phyloP scores from a whole-genome alignment of 1,139 yeast species.

The Sugiyamaella grinbergsii region DNA sequence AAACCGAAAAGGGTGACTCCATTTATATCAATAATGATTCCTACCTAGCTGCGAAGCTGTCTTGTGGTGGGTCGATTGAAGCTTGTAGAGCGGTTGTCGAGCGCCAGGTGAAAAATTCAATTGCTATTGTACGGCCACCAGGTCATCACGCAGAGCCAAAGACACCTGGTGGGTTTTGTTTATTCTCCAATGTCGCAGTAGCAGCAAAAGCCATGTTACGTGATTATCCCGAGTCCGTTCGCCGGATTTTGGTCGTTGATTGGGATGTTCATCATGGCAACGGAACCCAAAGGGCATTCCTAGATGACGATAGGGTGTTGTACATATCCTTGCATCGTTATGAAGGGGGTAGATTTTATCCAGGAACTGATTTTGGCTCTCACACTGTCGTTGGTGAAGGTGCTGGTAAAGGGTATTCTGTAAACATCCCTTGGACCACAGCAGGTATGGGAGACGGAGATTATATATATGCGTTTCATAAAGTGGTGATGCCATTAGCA shows the following conservation, averaged over 20 bases:
- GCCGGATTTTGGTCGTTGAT: slow-evolving; percentile 81
- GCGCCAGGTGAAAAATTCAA: slow-evolving; percentile 84
- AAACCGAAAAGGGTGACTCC: slow-evolving; percentile 91
- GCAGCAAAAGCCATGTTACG: slow-evolving; percentile 87
- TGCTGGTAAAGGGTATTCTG: slow-evolving; percentile 78
- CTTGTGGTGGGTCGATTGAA: slow-evolving; percentile 97
- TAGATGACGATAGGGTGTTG: slow-evolving; percentile 84
- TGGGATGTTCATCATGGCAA: slow-evolving; percentile 99
- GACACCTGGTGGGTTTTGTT: slow-evolving; percentile 94
- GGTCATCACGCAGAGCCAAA: slow-evolving; percentile 99
- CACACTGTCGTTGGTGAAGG: slow-evolving; percentile 82
- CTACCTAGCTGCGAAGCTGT: slow-evolving; percentile 78
- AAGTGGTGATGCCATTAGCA: slow-evolving; percentile 86
- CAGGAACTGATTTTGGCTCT: slow-evolving; percentile 85
- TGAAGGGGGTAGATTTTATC: slow-evolving; percentile 90
- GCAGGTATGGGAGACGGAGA: slow-evolving; percentile 96
- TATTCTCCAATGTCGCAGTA: slow-evolving; percentile 95
- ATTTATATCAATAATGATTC: slow-evolving; percentile 95
- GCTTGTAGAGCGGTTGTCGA: slow-evolving; percentile 95
- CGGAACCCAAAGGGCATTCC: slow-evolving; percentile 93
- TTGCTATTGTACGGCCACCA: slow-evolving; percentile 97
- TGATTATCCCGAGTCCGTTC: slow-evolving; percentile 83
- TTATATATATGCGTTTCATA: slow-evolving; percentile 87
- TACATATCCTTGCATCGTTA: slow-evolving; percentile 91
- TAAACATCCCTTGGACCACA: slow-evolving; percentile 94